Percentiles rank a stretch among this genome's conserved stretches.
Evolutionary conservation across 352 stramenopile species (phyloP).

Genomic region (Phytophthora pini): DNA sequence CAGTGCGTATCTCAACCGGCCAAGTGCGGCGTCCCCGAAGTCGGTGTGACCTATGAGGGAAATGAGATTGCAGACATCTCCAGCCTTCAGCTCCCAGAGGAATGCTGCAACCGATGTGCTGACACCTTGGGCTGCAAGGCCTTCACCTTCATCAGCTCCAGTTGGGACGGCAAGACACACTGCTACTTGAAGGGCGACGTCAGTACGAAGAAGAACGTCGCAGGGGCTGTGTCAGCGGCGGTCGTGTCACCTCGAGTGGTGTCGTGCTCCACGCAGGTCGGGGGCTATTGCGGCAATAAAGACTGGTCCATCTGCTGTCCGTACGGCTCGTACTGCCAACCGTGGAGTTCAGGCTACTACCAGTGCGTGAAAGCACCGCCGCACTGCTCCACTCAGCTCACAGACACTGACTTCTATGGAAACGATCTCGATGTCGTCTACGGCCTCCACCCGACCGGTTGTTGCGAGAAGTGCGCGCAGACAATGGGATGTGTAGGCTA

Average conservation of each 20-base stretch:
- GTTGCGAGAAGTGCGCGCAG: constrained; percentile 33
- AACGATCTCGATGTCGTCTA: constrained; percentile 3
- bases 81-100: too few species aligned
- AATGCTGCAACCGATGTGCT: too few species aligned
- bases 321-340: constrained; percentile 51
- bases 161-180: too few species aligned
- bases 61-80: too few species aligned
- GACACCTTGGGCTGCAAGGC: too few species aligned
- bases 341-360: constrained; percentile 57
- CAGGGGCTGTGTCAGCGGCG: background rate
- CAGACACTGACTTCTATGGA: constrained; percentile 31
- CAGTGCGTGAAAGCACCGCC: constrained; percentile 29
- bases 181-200: too few species aligned
- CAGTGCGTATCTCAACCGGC: too few species aligned
- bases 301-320: constrained; percentile 22
- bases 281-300: background rate
- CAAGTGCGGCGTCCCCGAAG: too few species aligned
- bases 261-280: too few species aligned
- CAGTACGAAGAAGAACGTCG: too few species aligned
- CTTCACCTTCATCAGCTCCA: too few species aligned
- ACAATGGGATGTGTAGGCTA: constrained; percentile 39
- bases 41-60: too few species aligned
- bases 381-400: constrained; percentile 35
- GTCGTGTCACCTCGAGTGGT: background rate
- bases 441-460: constrained; percentile 34